Base-by-base conservation (phyloP, 768 basidiomycete genomes). In the Leucogyrophana mollusca region DNA sequence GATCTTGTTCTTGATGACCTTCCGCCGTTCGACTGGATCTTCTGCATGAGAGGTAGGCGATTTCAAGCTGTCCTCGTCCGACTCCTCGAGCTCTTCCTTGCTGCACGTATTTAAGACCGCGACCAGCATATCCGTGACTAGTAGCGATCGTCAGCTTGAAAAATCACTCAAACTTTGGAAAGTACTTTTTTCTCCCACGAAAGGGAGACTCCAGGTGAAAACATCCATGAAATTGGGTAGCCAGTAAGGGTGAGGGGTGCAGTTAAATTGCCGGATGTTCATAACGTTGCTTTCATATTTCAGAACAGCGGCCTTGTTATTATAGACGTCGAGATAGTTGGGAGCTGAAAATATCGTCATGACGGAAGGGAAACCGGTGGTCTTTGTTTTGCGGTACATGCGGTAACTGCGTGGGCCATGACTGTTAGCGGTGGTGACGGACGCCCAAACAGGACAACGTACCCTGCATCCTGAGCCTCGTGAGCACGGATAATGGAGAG, bases 261-360 rank as follows among this genome's bases (percentile, higher is more conserved):
- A 93, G 69, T 97, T 96, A 73, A 96, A 98, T 62, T 98, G 95
- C 36, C 94, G 82, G 57, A 97, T 97, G 67, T 96, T 97, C 85
- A 97, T 90, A 45, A 95, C 94, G 61, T 99, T 99, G 65, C 90
- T 93, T 71, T 98, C 96, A 61, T 98, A 98, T 71, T 98, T 98
- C 61, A 99, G 81, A 17, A 99, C 94, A 0, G 96, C 96, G 2
- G 94, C 96, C 70, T 98, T 98, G 73, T 99, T 99, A 69, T 95
- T 93, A 70, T 98, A 98, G 16, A 98, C 92, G 59, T 98, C 96
- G 47, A 98, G 85, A 62, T 97, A 97, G 64, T 97, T 94, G 34
- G 96, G 96, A 7, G 94, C 94, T 13, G 91, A 94, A 72, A 99
- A 99, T 59, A 99, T 94, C n/a, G 95, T 98, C 94, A 99, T 98